phyloP scores from a whole-genome alignment of 2,329 filamentous ascomycete species.

The Fusarium nisikadoi region DNA sequence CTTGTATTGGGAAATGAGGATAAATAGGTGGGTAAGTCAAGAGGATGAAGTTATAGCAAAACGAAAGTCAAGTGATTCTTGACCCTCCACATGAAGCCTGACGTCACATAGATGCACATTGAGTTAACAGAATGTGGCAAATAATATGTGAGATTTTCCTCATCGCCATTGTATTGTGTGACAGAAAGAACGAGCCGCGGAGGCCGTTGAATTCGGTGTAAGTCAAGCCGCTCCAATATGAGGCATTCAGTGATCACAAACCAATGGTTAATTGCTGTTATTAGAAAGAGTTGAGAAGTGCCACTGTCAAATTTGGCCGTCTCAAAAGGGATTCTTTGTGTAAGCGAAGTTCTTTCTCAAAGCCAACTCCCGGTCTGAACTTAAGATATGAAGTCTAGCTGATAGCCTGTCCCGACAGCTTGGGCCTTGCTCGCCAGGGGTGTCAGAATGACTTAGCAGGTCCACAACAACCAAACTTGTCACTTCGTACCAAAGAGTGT shows the following conservation, averaged over 20 bases:
- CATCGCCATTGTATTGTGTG: slow-evolving; percentile 17
- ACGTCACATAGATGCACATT: slow-evolving; percentile 6
- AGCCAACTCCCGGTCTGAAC: too few species aligned
- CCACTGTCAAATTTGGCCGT: too few species aligned
- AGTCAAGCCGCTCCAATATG: not conserved
- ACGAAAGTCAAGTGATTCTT: not conserved
- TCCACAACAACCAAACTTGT: not conserved
- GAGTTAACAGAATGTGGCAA: not conserved
- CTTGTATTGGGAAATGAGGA: too few species aligned
- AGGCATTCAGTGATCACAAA: not conserved
- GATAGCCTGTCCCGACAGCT: slow-evolving; percentile 12
- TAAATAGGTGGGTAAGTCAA: not conserved
- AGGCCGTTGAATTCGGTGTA: not conserved
- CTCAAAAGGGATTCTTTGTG: too few species aligned
- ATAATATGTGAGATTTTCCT: not conserved
- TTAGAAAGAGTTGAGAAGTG: too few species aligned
- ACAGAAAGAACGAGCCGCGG: not conserved
- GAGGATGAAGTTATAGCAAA: not conserved
- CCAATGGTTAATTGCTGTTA: too few species aligned
- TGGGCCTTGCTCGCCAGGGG: not conserved
- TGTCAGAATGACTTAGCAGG: not conserved
- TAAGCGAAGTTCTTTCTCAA: too few species aligned
- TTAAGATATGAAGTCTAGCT: not conserved
- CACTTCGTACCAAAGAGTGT: not conserved
- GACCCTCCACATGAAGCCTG: not conserved